A percentile compares a stretch with the other conserved stretches of the same genome.
Conservation (phyloP, 139 green algal genomes). For the Trebouxia sp. region DNA sequence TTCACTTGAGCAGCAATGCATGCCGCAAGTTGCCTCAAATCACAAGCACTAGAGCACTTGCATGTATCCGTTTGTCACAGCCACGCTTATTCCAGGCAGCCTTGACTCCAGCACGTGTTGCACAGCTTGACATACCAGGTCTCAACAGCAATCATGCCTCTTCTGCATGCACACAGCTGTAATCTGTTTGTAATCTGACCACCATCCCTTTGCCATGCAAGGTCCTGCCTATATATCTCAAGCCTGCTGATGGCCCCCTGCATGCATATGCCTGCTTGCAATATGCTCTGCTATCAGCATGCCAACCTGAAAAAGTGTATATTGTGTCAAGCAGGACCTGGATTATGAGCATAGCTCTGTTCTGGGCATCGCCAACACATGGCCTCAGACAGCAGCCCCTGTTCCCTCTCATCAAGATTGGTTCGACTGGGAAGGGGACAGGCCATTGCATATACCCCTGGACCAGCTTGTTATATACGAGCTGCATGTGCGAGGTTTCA, state of each 20-base stretch:
- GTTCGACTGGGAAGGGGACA: constrained; percentile 90
- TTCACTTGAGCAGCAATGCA: too few relatives aligned
- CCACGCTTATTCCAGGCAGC: too few relatives aligned
- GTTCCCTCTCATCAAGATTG: constrained; percentile 49
- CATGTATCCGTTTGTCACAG: too few relatives aligned
- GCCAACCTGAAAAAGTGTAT: background rate
- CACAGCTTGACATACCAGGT: too few relatives aligned
- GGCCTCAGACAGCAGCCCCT: constrained; percentile 75
- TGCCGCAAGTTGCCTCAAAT: too few relatives aligned
- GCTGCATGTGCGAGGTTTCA: constrained; percentile 97
- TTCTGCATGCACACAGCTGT: background rate
- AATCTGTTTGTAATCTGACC: background rate
- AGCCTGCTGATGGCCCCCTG: background rate
- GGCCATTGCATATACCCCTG: constrained; percentile 72
- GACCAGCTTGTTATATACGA: constrained; percentile 97
- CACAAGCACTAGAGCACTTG: too few relatives aligned
- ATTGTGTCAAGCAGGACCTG: constrained; percentile 46
- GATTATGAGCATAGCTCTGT: constrained; percentile 52
- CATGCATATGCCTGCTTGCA: background rate
- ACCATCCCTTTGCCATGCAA: too few relatives aligned
- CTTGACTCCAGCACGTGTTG: too few relatives aligned
- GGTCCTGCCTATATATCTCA: too few relatives aligned
- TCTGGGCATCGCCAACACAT: constrained; percentile 73
- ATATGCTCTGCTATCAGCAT: background rate
- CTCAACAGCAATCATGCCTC: background rate